These are phyloP conservation scores for Gracilaria caudata DNA, from an alignment of 23 red algal genomes.

Conservation along the genomic window DNA sequence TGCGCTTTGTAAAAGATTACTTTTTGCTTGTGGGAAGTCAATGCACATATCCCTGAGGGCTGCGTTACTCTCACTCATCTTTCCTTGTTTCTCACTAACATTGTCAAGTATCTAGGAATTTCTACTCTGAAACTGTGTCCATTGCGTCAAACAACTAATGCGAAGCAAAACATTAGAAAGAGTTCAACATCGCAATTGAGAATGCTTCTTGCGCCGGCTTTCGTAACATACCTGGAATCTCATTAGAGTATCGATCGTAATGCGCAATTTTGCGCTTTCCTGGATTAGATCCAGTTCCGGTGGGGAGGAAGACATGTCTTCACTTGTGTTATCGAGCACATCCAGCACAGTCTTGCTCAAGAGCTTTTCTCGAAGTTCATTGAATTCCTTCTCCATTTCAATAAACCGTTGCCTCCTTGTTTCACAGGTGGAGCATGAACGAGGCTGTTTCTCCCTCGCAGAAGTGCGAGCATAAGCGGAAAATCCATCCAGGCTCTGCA, in stretches of 20 bases:
- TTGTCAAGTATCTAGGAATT: neutral
- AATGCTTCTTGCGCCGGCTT: neutral
- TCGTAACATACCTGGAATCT: conserved; percentile 54
- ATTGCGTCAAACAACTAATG: conserved; percentile 18
- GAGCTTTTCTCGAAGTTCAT: conserved; percentile 24
- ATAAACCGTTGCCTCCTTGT: conserved; percentile 16
- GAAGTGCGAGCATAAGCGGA: conserved; percentile 22
- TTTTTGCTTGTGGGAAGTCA: too few species aligned
- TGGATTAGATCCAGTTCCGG: conserved; percentile 34
- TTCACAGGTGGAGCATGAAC: conserved; percentile 17
- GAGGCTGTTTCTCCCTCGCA: neutral
- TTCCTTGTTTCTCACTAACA: neutral
- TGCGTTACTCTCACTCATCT: neutral
- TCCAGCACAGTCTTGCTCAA: conserved; percentile 46
- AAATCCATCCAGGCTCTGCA: conserved; percentile 51
- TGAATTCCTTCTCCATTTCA: conserved; percentile 39
- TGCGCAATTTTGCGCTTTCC: conserved; percentile 45
- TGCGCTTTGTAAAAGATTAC: neutral
- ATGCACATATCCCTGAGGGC: neutral
- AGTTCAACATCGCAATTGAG: neutral
- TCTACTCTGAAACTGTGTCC: neutral
- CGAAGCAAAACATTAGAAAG: neutral
- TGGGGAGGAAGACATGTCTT: conserved; percentile 26
- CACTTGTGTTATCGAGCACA: conserved; percentile 11
- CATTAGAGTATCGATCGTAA: conserved; percentile 59